phyloP scores from a whole-genome alignment of 768 basidiomycete genomes.

The Melanogaster broomeanus region DNA sequence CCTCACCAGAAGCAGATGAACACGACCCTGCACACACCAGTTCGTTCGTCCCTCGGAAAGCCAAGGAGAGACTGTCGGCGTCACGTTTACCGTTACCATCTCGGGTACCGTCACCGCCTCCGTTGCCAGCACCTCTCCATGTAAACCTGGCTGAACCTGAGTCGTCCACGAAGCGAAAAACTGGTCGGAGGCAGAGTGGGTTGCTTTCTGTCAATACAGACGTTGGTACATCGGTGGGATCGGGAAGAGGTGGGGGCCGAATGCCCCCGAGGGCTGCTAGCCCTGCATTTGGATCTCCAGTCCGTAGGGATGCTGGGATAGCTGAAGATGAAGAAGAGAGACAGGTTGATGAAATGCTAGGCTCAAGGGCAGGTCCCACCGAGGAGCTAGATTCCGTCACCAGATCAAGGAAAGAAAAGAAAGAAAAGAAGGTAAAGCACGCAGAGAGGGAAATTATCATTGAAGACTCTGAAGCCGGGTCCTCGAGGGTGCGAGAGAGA shows the following conservation, averaged over 20 bases:
- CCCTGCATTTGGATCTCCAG: conserved; percentile 67
- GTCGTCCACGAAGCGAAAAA: conserved; percentile 29
- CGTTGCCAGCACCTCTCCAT: conserved; percentile 33
- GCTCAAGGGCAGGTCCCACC: conserved; percentile 8
- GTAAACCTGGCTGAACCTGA: conserved; percentile 36
- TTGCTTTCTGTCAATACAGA: conserved; percentile 47
- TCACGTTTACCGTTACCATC: conserved; percentile 52
- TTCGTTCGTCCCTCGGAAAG: conserved; percentile 42
- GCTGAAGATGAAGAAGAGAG: conserved; percentile 61
- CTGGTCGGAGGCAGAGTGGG: conserved; percentile 47
- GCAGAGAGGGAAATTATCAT: conserved; percentile 17
- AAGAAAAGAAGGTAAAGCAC: conserved; percentile 27
- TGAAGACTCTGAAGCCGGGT: conserved; percentile 26
- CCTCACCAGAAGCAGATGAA: conserved; percentile 43
- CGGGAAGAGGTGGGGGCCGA: conserved; percentile 31
- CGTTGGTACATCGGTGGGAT: conserved; percentile 29
- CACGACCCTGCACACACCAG: conserved; percentile 40
- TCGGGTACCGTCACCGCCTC: conserved; percentile 42
- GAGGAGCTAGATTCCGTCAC: conserved; percentile 19
- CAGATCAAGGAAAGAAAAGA: conserved; percentile 47
- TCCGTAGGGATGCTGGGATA: conserved; percentile 52
- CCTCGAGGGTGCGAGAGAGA: conserved; percentile 38
- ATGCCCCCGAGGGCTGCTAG: conserved; percentile 59
- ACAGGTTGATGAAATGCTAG: conserved; percentile 32
- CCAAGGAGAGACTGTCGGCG: conserved; percentile 49